Percentiles rank a stretch among this genome's conserved stretches.
Evolutionary conservation across 208 protist genomes (phyloP).

Genomic region (Acanthamoeba triangularis): DNA sequence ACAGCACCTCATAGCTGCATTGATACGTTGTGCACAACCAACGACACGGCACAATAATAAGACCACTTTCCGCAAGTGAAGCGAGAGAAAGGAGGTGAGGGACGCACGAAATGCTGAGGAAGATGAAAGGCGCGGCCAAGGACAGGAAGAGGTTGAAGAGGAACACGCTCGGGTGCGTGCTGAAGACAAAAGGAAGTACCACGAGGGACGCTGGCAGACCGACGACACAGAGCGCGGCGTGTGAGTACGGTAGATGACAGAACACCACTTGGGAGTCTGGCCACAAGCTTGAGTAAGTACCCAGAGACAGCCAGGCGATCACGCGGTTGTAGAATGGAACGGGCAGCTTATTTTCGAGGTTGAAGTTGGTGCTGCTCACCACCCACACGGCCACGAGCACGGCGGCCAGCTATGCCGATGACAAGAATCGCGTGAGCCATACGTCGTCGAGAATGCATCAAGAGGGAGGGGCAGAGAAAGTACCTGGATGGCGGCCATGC

Average conservation of each 20-base stretch:
- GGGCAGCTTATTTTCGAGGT: conserved; percentile 78
- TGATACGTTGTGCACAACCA: background rate
- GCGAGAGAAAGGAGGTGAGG: background rate
- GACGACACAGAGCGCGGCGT: background rate
- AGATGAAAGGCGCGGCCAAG: conserved; percentile 81
- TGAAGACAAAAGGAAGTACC: conserved; percentile 12
- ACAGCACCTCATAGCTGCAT: conserved; percentile 80
- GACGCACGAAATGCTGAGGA: conserved; percentile 84
- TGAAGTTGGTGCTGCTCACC: conserved; percentile 75
- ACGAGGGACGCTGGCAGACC: background rate
- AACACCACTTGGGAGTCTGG: background rate
- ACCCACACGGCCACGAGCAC: conserved; percentile 76
- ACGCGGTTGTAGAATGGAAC: conserved; percentile 84
- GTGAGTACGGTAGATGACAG: too few relatives aligned
- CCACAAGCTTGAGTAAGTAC: background rate
- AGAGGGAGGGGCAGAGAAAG: background rate
- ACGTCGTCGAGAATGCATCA: too few relatives aligned
- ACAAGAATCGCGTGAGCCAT: too few relatives aligned
- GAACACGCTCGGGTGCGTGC: conserved; percentile 51
- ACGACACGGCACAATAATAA: background rate
- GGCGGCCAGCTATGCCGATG: conserved; percentile 58
- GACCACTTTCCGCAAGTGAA: too few relatives aligned
- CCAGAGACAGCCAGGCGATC: conserved; percentile 64
- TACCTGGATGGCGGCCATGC: conserved; percentile 1
- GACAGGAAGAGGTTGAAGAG: conserved; percentile 74